These are phyloP conservation scores for Chlorella sp. DNA, from an alignment of 139 green algal genomes.

Conservation along the genomic window DNA sequence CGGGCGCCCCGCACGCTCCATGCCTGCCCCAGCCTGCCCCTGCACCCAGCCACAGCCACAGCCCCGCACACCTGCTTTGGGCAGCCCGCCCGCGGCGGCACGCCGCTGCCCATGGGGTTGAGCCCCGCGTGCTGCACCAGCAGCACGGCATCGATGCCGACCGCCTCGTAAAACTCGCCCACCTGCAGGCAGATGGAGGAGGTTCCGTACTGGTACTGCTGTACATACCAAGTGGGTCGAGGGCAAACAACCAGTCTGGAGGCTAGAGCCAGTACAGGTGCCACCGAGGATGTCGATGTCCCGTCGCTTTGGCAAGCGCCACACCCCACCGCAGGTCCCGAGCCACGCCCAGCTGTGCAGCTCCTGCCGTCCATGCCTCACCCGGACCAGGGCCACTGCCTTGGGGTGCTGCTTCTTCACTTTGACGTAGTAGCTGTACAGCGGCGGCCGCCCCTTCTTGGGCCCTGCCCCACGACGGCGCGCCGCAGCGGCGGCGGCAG, in stretches of 20 bases:
- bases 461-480: not conserved
- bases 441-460: slow-evolving; percentile 8
- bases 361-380: too few relatives aligned
- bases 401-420: slow-evolving; percentile 53
- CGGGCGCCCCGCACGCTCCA: too few relatives aligned
- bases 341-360: too few relatives aligned
- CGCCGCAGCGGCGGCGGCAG: not conserved
- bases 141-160: slow-evolving; percentile 87
- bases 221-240: too few relatives aligned
- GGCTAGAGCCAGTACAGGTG: too few relatives aligned
- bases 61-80: slow-evolving; percentile 33
- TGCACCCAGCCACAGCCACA: too few relatives aligned
- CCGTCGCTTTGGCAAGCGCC: too few relatives aligned
- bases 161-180: slow-evolving; percentile 89
- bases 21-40: too few relatives aligned
- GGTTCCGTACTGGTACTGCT: too few relatives aligned
- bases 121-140: slow-evolving; percentile 81
- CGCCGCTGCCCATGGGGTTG: slow-evolving; percentile 76
- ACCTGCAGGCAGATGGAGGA: slow-evolving; percentile 50
- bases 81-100: slow-evolving; percentile 76
- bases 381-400: slow-evolving; percentile 55
- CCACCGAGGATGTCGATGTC: too few relatives aligned
- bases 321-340: too few relatives aligned
- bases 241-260: too few relatives aligned
- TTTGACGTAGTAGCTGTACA: slow-evolving; percentile 38